A percentile compares a stretch with the other conserved stretches of the same genome.
Conservation (phyloP, 345 rosid genomes). For the Dovyalis caffra region DNA sequence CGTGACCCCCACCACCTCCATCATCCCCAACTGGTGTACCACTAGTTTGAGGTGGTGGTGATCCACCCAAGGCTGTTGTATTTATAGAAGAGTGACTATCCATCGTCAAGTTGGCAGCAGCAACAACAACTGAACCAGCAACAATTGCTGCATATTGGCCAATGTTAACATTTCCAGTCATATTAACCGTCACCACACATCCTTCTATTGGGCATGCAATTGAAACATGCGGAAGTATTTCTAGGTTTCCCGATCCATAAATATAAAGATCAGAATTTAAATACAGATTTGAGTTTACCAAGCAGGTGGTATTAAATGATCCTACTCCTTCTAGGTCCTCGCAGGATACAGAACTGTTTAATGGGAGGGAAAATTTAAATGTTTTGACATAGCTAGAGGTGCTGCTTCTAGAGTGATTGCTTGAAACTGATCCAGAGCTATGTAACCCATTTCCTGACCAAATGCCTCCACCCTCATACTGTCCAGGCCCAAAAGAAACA, state of each 20-base stretch:
- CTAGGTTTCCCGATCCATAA: constrained; percentile 70
- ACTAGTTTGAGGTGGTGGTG: constrained; percentile 94
- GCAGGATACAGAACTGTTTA: constrained; percentile 50
- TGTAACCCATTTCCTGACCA: constrained; percentile 25
- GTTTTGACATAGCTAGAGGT: constrained; percentile 16
- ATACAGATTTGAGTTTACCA: constrained; percentile 64
- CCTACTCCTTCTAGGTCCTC: constrained; percentile 86
- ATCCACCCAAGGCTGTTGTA: constrained; percentile 75
- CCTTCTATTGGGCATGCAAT: constrained; percentile 69
- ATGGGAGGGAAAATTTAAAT: constrained; percentile 15
- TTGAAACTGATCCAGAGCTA: constrained; percentile 25
- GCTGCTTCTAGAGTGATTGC: constrained; percentile 27
- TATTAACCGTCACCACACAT: constrained; percentile 60
- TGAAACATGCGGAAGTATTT: constrained; percentile 66
- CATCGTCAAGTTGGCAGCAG: constrained; percentile 62
- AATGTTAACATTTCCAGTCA: constrained; percentile 73
- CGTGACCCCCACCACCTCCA: constrained; percentile 99
- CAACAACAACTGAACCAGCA: constrained; percentile 70
- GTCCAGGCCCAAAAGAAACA: constrained; percentile 38
- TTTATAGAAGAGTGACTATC: constrained; percentile 60
- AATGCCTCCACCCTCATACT: constrained; percentile 22
- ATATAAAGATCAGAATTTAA: constrained; percentile 57
- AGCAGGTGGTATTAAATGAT: constrained; percentile 78
- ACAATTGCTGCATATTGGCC: constrained; percentile 57
- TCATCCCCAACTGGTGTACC: constrained; percentile 81